phyloP scores from a whole-genome alignment of 2,329 filamentous ascomycete species.

The Colletotrichum higginsianum region DNA sequence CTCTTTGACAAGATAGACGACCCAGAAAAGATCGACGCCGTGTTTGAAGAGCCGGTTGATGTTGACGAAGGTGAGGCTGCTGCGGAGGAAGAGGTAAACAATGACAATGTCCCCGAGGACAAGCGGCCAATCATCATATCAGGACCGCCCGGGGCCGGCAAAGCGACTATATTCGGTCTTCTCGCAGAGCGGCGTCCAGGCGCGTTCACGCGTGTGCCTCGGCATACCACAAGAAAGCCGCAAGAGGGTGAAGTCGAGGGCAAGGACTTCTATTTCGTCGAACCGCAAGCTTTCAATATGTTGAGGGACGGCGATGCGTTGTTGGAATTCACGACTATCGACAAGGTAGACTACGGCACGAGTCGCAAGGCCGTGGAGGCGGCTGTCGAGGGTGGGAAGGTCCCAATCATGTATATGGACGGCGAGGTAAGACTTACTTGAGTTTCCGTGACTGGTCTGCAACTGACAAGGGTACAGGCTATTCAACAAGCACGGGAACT shows the following conservation, averaged over 20 bases:
- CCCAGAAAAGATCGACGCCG: constrained; percentile 76
- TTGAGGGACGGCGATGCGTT: constrained; percentile 73
- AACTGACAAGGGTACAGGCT: constrained; percentile 55
- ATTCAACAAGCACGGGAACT: constrained; percentile 71
- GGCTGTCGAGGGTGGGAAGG: constrained; percentile 68
- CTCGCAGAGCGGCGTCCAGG: constrained; percentile 75
- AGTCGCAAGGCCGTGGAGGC: constrained; percentile 67
- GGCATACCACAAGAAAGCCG: constrained; percentile 68
- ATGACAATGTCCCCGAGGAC: constrained; percentile 60
- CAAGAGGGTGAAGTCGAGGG: constrained; percentile 67
- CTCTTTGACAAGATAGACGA: constrained; percentile 91
- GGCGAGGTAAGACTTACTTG: constrained; percentile 60
- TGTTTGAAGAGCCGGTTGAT: constrained; percentile 66
- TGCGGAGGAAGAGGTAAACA: constrained; percentile 49
- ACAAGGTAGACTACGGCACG: constrained; percentile 69
- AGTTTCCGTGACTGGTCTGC: background rate
- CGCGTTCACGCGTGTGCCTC: constrained; percentile 73
- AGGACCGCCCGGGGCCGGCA: constrained; percentile 74
- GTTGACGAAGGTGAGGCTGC: constrained; percentile 55
- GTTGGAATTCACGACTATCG: constrained; percentile 67
- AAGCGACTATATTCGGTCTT: constrained; percentile 73
- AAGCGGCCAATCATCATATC: constrained; percentile 75
- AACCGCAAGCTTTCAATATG: constrained; percentile 67
- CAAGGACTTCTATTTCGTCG: constrained; percentile 70
- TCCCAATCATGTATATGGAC: constrained; percentile 71